A percentile compares a stretch with the other conserved stretches of the same genome.
Evolutionary conservation across 345 rosid genomes (phyloP).

Genomic region (Jatropha curcas): DNA sequence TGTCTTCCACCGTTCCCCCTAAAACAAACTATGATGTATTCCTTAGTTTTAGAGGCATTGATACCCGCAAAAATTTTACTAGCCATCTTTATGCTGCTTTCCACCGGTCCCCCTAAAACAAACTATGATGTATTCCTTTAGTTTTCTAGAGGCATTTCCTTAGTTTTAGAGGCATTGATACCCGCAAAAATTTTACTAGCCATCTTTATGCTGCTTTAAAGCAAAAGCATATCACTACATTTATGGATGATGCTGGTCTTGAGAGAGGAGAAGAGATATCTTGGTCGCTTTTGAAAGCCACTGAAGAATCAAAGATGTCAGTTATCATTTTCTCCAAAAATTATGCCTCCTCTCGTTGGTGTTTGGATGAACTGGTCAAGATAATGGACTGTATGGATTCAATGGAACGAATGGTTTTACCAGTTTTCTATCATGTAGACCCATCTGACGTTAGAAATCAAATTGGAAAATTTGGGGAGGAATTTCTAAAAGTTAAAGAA

Average conservation of each 20-base stretch:
- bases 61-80: no score
- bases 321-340: slow-evolving; percentile 11
- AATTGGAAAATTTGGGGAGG: neutral
- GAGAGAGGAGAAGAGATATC: neutral
- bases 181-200: no score
- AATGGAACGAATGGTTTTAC: slow-evolving; percentile 16
- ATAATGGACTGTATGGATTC: slow-evolving; percentile 20
- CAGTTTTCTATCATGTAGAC: slow-evolving; percentile 40
- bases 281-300: neutral
- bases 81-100: no score
- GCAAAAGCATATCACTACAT: neutral
- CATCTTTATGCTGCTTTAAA: no score
- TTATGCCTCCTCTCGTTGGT: slow-evolving; percentile 9
- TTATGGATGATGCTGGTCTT: neutral
- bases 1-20: no score
- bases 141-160: no score
- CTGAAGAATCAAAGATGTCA: neutral
- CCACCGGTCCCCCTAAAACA: no score
- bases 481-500: neutral
- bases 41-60: no score
- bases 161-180: no score
- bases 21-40: no score
- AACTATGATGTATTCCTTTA: no score
- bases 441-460: slow-evolving; percentile 19
- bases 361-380: slow-evolving; percentile 17